Conservation (phyloP, 192 early-diverging fungal species). For the Kickxella alabastrina region DNA sequence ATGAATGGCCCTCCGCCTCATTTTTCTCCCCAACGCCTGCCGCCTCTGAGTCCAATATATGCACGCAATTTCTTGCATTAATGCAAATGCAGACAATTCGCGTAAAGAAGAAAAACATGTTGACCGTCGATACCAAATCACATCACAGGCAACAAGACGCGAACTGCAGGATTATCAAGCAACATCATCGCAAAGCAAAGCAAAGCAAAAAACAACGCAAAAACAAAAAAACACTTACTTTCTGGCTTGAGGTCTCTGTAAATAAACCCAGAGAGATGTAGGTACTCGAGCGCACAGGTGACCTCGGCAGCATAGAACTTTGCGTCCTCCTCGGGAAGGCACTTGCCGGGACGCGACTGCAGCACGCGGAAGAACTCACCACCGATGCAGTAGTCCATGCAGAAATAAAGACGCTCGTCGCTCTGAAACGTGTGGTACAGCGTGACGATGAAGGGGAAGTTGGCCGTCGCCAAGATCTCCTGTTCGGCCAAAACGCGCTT, state of each 20-base stretch:
- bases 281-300: conserved; percentile 88
- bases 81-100: too few relatives aligned
- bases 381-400: conserved; percentile 85
- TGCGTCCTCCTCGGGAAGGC: conserved; percentile 83
- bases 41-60: too few relatives aligned
- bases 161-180: too few relatives aligned
- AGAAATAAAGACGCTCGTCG: conserved; percentile 80
- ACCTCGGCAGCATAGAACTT: conserved; percentile 98
- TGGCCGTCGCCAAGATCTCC: conserved; percentile 81
- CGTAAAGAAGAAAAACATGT: too few relatives aligned
- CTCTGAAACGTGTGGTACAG: conserved; percentile 89
- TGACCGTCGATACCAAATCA: too few relatives aligned
- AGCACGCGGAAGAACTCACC: conserved; percentile 88
- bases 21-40: too few relatives aligned
- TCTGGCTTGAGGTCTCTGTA: conserved; percentile 99
- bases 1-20: too few relatives aligned
- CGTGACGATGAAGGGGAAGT: conserved; percentile 90
- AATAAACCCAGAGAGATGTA: conserved; percentile 95
- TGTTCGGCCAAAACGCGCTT: conserved; percentile 97
- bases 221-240: too few relatives aligned
- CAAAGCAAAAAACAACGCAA: too few relatives aligned
- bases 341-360: conserved; percentile 85
- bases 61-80: too few relatives aligned
- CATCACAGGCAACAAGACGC: too few relatives aligned
- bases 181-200: too few relatives aligned